Evolutionary conservation across 2,329 filamentous ascomycete species (phyloP).

Genomic region (Cladosporium cucumerinum): DNA sequence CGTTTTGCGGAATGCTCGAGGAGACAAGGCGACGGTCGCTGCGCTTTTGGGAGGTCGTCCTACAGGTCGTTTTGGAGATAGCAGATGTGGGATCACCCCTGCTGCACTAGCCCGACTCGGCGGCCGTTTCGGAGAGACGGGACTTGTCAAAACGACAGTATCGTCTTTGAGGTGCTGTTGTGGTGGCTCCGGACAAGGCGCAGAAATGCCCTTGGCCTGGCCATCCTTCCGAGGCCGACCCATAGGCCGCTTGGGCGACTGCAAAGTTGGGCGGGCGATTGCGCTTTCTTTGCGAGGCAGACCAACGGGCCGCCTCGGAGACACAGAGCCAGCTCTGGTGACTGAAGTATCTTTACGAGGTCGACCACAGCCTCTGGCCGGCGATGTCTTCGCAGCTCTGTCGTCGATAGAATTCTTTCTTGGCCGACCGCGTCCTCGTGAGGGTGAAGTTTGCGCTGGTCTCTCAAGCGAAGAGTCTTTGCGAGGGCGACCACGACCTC

Average conservation of each 20-base stretch:
- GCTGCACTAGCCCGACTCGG: not conserved
- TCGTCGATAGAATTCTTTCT: conserved; percentile 12
- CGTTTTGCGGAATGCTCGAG: not conserved
- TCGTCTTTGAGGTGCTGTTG: not conserved
- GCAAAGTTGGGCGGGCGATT: not conserved
- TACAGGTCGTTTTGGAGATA: not conserved
- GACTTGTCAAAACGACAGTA: not conserved
- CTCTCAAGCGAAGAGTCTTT: conserved; percentile 17
- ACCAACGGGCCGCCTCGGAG: conserved; percentile 8
- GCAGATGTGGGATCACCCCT: not conserved
- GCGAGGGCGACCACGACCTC: conserved; percentile 24
- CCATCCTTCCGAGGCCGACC: not conserved
- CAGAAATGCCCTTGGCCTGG: not conserved
- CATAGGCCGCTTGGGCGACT: conserved; percentile 4
- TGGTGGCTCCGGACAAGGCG: not conserved
- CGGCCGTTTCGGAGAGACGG: not conserved
- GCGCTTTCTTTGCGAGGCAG: not conserved
- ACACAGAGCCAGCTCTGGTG: not conserved
- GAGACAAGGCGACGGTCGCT: not conserved
- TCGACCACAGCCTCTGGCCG: not conserved
- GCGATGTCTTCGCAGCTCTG: not conserved
- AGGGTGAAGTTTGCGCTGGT: not conserved
- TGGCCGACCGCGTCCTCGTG: conserved; percentile 19
- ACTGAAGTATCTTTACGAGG: not conserved
- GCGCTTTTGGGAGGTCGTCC: not conserved